These are phyloP conservation scores for Seiridium cupressi DNA, from an alignment of 2,329 filamentous ascomycete species.

Conservation along the genomic window DNA sequence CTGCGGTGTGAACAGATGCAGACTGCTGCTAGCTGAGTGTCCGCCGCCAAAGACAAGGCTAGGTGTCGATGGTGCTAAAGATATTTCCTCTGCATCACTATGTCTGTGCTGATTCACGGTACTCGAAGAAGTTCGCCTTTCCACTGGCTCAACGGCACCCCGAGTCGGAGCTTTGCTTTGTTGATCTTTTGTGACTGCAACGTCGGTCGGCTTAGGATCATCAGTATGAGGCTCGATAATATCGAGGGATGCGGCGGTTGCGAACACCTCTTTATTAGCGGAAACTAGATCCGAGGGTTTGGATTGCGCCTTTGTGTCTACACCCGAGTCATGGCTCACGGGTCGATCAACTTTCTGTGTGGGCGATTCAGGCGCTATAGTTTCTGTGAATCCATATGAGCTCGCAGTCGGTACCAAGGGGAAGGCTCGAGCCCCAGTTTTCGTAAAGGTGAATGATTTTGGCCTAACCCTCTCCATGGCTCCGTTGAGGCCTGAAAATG, in stretches of 20 bases:
- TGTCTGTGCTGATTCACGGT: background rate
- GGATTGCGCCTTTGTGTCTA: background rate
- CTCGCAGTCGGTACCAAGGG: constrained; percentile 1
- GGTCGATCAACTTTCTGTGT: background rate
- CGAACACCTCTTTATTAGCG: background rate
- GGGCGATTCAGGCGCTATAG: background rate
- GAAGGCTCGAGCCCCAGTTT: background rate
- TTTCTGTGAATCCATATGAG: background rate
- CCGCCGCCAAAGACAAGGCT: constrained; percentile 23
- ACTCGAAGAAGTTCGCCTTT: background rate
- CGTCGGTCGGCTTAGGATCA: background rate
- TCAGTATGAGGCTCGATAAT: background rate
- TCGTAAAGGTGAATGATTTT: background rate
- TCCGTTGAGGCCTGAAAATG: background rate
- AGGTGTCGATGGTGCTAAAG: constrained; percentile 24
- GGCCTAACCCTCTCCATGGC: background rate
- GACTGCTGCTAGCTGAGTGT: constrained; percentile 24
- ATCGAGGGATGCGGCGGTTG: no score
- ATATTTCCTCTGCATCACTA: constrained; percentile 7
- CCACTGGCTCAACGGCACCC: background rate
- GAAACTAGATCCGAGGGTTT: background rate
- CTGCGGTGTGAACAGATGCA: constrained; percentile 26
- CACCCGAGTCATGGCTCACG: background rate
- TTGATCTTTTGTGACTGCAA: background rate
- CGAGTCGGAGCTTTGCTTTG: background rate